phyloP scores from a whole-genome alignment of 2,329 filamentous ascomycete species.

The Pyricularia sp. region DNA sequence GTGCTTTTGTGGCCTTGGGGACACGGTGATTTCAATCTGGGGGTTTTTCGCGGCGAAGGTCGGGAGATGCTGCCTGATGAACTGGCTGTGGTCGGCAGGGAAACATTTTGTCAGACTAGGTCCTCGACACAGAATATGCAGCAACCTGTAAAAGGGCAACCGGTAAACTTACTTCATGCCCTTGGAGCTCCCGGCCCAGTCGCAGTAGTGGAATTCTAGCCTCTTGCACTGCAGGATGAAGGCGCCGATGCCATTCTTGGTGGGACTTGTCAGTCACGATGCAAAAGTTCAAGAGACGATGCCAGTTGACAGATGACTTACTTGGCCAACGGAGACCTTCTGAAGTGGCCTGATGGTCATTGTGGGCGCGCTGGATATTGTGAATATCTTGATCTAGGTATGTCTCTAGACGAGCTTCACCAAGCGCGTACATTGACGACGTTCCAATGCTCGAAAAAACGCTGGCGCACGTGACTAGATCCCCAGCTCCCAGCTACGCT shows the following conservation, averaged over 20 bases:
- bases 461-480: not conserved
- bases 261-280: constrained; percentile 3
- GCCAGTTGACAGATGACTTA: not conserved
- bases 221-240: constrained; percentile 97
- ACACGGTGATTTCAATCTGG: constrained; percentile 81
- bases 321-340: constrained; percentile 11
- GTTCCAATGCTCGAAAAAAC: not conserved
- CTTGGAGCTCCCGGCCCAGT: constrained; percentile 82
- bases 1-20: constrained; percentile 79
- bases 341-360: constrained; percentile 12
- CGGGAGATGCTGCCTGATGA: constrained; percentile 65
- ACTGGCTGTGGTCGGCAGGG: constrained; percentile 40
- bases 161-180: constrained; percentile 76
- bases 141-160: not conserved
- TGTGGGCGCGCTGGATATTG: constrained; percentile 2
- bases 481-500: not conserved
- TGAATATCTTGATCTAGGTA: not conserved
- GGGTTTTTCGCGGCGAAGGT: constrained; percentile 72
- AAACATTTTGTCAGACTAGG: not conserved
- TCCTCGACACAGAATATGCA: not conserved
- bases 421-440: not conserved
- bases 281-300: not conserved
- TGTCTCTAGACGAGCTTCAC: not conserved
- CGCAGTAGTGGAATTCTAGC: constrained; percentile 93
- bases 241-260: constrained; percentile 85